Conservation (phyloP, 805 yeast species). For the Candida anglica region DNA sequence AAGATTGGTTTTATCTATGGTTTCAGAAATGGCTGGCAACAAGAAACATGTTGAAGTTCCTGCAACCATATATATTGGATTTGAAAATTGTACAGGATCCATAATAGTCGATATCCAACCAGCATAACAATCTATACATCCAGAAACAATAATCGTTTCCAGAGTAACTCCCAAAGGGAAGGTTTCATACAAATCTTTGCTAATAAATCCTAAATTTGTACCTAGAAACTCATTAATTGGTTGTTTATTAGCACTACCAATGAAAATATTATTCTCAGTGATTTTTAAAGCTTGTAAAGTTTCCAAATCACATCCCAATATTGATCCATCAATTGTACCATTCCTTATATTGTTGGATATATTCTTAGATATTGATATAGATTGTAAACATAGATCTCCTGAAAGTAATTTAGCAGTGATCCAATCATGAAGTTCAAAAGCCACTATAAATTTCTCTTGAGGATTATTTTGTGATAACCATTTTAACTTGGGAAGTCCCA, state of each 20-base stretch:
- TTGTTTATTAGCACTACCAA: conserved; percentile 24
- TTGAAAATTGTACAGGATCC: conserved; percentile 14
- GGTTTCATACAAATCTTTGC: neutral
- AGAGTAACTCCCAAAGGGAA: neutral
- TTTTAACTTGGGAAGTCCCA: conserved; percentile 53
- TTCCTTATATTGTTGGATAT: no score
- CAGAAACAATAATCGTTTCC: conserved; percentile 34
- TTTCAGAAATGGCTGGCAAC: conserved; percentile 17
- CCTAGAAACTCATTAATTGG: neutral
- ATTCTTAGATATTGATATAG: no score
- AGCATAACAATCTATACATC: conserved; percentile 59
- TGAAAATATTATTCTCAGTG: conserved; percentile 12
- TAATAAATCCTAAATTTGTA: neutral
- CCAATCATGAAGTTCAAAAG: conserved; percentile 55
- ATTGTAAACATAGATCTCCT: neutral
- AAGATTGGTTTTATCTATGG: neutral
- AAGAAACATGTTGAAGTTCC: conserved; percentile 62
- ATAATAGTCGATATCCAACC: conserved; percentile 42
- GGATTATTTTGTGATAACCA: conserved; percentile 28
- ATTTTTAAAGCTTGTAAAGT: conserved; percentile 20
- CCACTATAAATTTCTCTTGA: conserved; percentile 15
- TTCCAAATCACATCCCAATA: conserved; percentile 47
- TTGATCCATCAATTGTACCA: conserved; percentile 52
- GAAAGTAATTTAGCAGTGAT: conserved; percentile 21
- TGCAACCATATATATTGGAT: conserved; percentile 43